Evolutionary conservation across 2,329 filamentous ascomycete genomes (phyloP), one percentile per base, ranked within the genome.

Genomic region (Fusarium sp.): DNA sequence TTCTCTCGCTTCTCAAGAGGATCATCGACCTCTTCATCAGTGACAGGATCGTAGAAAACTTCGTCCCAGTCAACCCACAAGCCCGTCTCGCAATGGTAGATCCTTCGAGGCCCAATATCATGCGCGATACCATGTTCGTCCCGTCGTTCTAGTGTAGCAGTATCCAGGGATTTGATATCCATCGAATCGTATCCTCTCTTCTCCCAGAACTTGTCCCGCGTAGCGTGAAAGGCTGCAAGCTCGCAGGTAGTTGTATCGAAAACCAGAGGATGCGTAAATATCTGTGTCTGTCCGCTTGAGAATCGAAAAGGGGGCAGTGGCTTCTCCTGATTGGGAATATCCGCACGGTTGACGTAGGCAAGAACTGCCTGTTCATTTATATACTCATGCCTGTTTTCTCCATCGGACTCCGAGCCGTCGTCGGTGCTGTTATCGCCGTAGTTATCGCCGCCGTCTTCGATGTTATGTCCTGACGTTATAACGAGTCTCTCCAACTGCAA

Each of bases 401-500:
- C 17, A 35, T 3, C n/a, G 31, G 31, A 25, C n/a, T 13, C 9
- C 11, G 17, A 18, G 11, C 20, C 12, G 20, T 49, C 14, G 10
- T 39, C 15, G 35, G 35, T 36, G 35, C 10, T 17, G 7, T 27
- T 27, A 27, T 27, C 14, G 44, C 3, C 13, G 27, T n/a, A 29
- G 25, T 29, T 9, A 44, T 45, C 17, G 17, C 3, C 31, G 31
- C 35, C 17, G 13, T 52, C 35, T 5, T 68, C 36, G 2, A 31
- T 31, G n/a, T 68, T 46, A 18, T 53, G 31, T 5, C 13, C 42
- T 31, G 57, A 46, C 4, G 62, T 13, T 7, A 69, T 45, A 22
- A 69, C 59, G 9, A 69, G 50, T 41, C 31, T 54, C 7, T 68
- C 31, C 29, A 69, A 29, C 3, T 64, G 25, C 35, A 63, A 31